Evolutionary conservation across 139 green algal genomes (phyloP), one percentile per base, ranked within the genome.

Genomic region (Picochlorum sp.): DNA sequence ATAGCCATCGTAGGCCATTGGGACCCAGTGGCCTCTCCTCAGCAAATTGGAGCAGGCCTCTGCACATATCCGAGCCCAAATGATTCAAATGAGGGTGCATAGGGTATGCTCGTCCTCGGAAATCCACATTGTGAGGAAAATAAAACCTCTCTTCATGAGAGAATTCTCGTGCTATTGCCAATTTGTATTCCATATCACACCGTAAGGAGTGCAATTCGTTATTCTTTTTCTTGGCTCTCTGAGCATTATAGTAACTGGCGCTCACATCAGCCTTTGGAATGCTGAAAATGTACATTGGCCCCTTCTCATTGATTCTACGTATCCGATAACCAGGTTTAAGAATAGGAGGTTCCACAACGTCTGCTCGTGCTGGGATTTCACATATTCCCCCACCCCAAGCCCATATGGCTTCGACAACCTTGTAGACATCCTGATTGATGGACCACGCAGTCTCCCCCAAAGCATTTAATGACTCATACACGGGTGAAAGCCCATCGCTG

Each of bases 71-170:
- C 10, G 82, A 74, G 1, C 90, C 91, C 60, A 99, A 71, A 76
- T 99, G 93, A 62, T 96, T 92, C 24, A 99, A 79, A 82, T 95
- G 78, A 3, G 88, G 85, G 69, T 96, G 90, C 71, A 97, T 89
- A 6, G 93, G 87, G 75, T 99, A 99, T 16, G 91, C 92, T 28
- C 93, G 83, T 9, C 93, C 93, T 24, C 92, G 73, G 84, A 98
- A 97, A 75, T 98, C 92, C 1, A 96, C 31, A 66, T 88, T 94
- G 81, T 98, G 92, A 1, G 92, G 91, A 63, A 87, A 94, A 74
- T 88, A 97, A 75, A 97, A 85, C 5, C 41, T 26, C 1, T 63
- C 57, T 68, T 88, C 75, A 38, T 77, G 49, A 3, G 44, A 52
- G 62, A 84, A 88, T 49, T 84, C 66, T 72, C 55, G 24, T 15